Evolutionary conservation across 148 eudicot species (phyloP).

Genomic region (Cornus florida): DNA sequence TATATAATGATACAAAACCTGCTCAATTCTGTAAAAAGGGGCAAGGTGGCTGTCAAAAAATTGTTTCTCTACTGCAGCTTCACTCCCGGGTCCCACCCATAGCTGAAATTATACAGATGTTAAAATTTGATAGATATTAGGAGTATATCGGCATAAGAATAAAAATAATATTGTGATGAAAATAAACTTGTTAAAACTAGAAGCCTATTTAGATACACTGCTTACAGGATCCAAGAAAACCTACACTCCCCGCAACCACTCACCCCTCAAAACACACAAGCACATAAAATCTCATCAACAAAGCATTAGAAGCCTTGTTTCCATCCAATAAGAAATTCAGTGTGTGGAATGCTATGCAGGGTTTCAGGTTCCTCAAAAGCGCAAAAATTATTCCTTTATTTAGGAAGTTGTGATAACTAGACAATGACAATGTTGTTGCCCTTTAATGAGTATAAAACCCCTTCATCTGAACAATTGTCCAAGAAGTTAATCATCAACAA

Average conservation of each 20-base stretch:
- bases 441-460: background rate
- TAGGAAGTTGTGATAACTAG: too few species aligned
- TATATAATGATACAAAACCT: slow-evolving; percentile 44
- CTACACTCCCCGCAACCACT: background rate
- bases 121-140: background rate
- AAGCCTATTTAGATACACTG: background rate
- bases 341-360: background rate
- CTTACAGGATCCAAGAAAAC: background rate
- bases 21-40: slow-evolving; percentile 98
- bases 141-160: background rate
- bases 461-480: background rate
- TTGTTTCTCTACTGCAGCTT: slow-evolving; percentile 87
- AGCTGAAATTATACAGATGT: slow-evolving; percentile 55
- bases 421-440: too few species aligned
- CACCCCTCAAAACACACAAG: too few species aligned
- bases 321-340: background rate
- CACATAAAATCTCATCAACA: too few species aligned
- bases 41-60: slow-evolving; percentile 92
- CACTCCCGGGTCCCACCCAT: slow-evolving; percentile 97
- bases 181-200: background rate
- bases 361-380: too few species aligned
- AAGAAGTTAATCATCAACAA: background rate
- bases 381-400: too few species aligned
- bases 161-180: background rate
- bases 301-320: too few species aligned